phyloP scores from a whole-genome alignment of 331 rosid species.

The Acacia pycnantha region DNA sequence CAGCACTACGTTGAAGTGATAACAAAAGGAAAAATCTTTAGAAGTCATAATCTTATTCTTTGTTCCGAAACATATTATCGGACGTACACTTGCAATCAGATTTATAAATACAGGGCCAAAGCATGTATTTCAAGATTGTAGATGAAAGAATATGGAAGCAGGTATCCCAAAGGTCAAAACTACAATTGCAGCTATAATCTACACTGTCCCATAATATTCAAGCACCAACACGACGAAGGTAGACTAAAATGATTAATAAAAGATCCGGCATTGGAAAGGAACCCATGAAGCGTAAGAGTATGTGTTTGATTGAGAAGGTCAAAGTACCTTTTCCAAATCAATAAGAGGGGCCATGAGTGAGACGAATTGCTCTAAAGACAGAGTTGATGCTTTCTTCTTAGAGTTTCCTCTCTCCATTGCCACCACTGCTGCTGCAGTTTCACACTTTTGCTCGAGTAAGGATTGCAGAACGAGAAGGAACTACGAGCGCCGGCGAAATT shows the following conservation, averaged over 20 bases:
- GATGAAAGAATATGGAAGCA: not conserved
- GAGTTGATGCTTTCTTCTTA: conserved; percentile 52
- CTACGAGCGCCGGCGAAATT: not conserved
- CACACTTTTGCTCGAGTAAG: not conserved
- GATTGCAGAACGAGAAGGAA: not conserved
- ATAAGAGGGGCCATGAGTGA: conserved; percentile 80
- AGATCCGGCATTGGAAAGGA: not conserved
- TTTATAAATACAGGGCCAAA: not conserved
- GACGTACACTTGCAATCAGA: conserved; percentile 5
- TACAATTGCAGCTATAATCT: not conserved
- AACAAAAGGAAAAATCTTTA: not conserved
- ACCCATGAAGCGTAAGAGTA: not conserved
- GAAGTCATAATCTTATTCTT: not conserved
- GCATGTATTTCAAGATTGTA: not conserved
- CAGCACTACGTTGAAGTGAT: conserved; percentile 12
- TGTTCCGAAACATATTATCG: not conserved
- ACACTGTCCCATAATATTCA: not conserved
- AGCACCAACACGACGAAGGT: not conserved
- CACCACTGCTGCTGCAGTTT: not conserved
- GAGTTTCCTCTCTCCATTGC: conserved; percentile 58
- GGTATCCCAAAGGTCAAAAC: conserved; percentile 19
- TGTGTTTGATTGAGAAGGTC: not conserved
- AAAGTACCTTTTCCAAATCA: conserved; percentile 79
- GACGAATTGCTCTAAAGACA: conserved; percentile 75
- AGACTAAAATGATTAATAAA: not conserved